Conservation (phyloP, 2,329 filamentous ascomycete species). For the Ambrosiella xylebori region DNA sequence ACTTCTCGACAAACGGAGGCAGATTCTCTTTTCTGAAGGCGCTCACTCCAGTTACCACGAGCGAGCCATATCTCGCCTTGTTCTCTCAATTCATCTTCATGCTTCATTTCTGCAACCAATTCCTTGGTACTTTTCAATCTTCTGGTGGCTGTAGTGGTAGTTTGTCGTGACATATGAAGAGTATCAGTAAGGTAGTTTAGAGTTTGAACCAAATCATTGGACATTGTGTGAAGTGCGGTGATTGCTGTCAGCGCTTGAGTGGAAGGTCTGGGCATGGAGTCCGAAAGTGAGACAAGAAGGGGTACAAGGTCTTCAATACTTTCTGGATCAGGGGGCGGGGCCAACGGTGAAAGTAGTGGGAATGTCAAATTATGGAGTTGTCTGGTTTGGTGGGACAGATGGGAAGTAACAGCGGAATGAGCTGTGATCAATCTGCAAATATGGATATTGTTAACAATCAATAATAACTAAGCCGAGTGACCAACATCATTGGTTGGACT, state of each 20-base stretch:
- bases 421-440: constrained; percentile 50
- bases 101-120: constrained; percentile 67
- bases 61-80: constrained; percentile 70
- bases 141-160: constrained; percentile 63
- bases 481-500: constrained; percentile 14
- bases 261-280: constrained; percentile 48
- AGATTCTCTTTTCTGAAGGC: constrained; percentile 61
- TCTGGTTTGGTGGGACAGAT: constrained; percentile 58
- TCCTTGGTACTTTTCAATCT: constrained; percentile 68
- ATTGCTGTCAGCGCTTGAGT: constrained; percentile 49
- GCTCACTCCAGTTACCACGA: constrained; percentile 66
- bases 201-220: constrained; percentile 57
- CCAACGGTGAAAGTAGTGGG: constrained; percentile 50
- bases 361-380: constrained; percentile 58
- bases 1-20: constrained; percentile 73
- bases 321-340: constrained; percentile 43
- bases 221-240: constrained; percentile 50
- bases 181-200: constrained; percentile 79
- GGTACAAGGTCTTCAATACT: constrained; percentile 53
- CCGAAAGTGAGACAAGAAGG: constrained; percentile 45
- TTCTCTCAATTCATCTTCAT: constrained; percentile 67
- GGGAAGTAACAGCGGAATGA: constrained; percentile 56
- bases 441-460: not conserved
- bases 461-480: not conserved
- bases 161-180: constrained; percentile 84